Conservation (phyloP, 345 rosid genomes). For the Conringia planisiliqua region DNA sequence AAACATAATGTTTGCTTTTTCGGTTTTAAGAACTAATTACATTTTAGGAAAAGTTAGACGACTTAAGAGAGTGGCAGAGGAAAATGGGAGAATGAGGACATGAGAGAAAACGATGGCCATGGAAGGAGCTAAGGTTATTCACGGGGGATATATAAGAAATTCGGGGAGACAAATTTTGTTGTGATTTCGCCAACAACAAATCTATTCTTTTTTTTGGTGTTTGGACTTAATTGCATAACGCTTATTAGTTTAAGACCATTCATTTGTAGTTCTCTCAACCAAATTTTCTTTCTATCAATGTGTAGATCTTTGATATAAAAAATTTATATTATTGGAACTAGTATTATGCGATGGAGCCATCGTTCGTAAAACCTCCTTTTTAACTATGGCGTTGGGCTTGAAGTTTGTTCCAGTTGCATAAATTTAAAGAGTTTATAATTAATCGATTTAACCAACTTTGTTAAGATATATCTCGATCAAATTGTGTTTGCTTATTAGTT, state of each 20-base stretch:
- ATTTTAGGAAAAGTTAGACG: not conserved
- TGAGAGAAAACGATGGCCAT: slow-evolving; percentile 2
- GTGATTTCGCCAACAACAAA: slow-evolving; percentile 12
- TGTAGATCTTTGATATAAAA: not conserved
- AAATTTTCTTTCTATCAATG: not conserved
- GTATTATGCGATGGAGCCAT: not conserved
- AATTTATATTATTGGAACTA: not conserved
- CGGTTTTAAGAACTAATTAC: not conserved
- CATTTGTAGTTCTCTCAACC: not conserved
- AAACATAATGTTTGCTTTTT: not conserved
- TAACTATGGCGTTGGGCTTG: not conserved
- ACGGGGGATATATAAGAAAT: not conserved
- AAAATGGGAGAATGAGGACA: not conserved
- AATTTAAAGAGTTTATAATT: not conserved
- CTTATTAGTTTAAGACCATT: not conserved
- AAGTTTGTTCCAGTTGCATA: not conserved
- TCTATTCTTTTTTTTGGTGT: not conserved
- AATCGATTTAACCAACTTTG: not conserved
- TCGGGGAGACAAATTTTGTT: not conserved
- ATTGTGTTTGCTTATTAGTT: slow-evolving; percentile 7
- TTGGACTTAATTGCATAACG: not conserved
- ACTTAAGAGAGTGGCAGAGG: not conserved
- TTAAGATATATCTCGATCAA: slow-evolving; percentile 3
- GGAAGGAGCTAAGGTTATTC: not conserved
- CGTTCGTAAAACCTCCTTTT: not conserved